Percentiles rank a stretch among this genome's conserved stretches.
Conservation (phyloP, 371 early-diverging fungal species). For the Zychaea mexicana region DNA sequence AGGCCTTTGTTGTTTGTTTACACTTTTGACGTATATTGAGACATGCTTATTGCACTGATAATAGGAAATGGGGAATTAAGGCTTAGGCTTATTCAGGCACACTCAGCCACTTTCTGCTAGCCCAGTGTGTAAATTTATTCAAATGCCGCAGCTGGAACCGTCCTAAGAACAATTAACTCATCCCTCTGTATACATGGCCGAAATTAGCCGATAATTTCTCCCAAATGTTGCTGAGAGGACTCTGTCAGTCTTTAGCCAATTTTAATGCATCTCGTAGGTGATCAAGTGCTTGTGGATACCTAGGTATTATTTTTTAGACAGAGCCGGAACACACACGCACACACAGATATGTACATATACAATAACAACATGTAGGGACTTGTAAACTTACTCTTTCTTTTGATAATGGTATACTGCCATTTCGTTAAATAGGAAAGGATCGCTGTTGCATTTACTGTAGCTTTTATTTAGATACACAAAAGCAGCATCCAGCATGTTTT, state of each 20-base stretch:
- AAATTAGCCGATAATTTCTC: slow-evolving; percentile 69
- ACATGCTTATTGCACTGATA: no score
- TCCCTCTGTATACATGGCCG: slow-evolving; percentile 63
- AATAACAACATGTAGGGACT: not conserved
- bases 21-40: no score
- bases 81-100: no score
- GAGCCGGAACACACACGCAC: no score
- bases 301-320: no score
- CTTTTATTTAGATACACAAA: slow-evolving; percentile 60
- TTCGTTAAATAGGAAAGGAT: slow-evolving; percentile 73
- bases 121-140: no score
- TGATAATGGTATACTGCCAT: slow-evolving; percentile 66
- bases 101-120: no score
- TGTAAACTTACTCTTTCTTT: slow-evolving; percentile 46
- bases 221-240: slow-evolving; percentile 47
- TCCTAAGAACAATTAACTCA: no score
- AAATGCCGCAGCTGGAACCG: no score
- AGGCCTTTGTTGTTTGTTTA: no score
- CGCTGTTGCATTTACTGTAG: slow-evolving; percentile 51
- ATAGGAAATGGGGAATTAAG: no score
- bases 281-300: slow-evolving; percentile 55
- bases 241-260: slow-evolving; percentile 47
- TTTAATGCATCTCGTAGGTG: slow-evolving; percentile 56
- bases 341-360: no score
- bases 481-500: slow-evolving; percentile 54